Base-by-base conservation (phyloP, 1,284 basidiomycete species). In the Sporisorium sorghi region DNA sequence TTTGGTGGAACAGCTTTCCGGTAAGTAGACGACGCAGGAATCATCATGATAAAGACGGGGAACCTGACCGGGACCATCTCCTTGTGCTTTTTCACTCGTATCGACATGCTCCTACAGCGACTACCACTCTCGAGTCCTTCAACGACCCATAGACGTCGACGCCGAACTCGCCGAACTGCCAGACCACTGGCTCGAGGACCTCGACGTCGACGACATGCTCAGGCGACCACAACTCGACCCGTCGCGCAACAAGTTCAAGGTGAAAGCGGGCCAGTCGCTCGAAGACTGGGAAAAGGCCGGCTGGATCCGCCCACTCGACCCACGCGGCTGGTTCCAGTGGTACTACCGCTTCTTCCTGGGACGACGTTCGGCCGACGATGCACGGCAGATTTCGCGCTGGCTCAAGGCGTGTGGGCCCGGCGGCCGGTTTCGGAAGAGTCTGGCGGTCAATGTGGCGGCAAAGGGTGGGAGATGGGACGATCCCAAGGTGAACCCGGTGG, bases 201-300 rank as follows among this genome's bases (percentile, higher is more conserved):
- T 82, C 33, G 74, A 77, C 46, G 52, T 69, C 4, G 67, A 69
- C 11, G 47, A 50, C 37, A 62, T 73, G 62, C 67, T 82, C 19
- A 56, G 62, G 26, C 54, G 72, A 0, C 64, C 68, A 5, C 54
- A 57, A 17, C 85, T 85, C 15, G 83, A 86, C 49, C 77, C 83
- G 0, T 58, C 60, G 0, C 52, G 84, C 33, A 87, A 87, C 58
- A 78, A 85, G 39, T 87, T 85, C 75, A 73, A 77, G 48, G 85
- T 86, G 17, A 80, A 84, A 46, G 86, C 86, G 0, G 86, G 86
- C 1, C 86, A 87, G 59, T 80, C 81, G 14, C 75, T 87, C 19
- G 79, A 83, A 48, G 86, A 86, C 39, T 87, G 87, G 87, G 87
- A 87, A 60, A 85, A 86, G 54, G 81, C 84, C 6, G 86, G 86